Evolutionary conservation across 805 yeast genomes (phyloP), one percentile per base, ranked within the genome.

Genomic region (Cyberlindnera xishuangbannaensis): DNA sequence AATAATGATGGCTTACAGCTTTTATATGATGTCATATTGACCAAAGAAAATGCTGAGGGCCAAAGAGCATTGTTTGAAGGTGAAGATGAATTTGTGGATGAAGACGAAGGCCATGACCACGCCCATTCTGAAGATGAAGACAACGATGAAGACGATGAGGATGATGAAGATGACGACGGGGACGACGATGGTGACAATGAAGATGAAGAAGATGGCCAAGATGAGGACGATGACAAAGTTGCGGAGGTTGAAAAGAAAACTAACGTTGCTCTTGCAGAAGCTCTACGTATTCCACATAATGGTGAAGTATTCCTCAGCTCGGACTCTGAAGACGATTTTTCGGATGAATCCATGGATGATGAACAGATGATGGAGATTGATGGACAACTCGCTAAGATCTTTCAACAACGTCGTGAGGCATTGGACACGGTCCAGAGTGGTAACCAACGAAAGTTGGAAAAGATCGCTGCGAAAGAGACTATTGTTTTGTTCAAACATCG

Each of bases 351-450:
- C 0, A 84, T 87, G 94, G 95, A 88, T 40, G 97, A 88, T 57
- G 96, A 88, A 48, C 87, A 87, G 55, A 90, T 90, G 97, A 77
- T 87, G 79, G 94, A 88, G 15, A 72, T 90, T 48, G 97, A 90
- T 53, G 83, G 70, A 15, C 92, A 86, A 40, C 63, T 90, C 19
- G 74, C 96, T 0, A 71, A 70, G 34, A 90, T 90, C 35, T 90
- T 90, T 69, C 75, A 81, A 50, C 90, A 86, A 48, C 73, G 97
- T 47, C 76, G 78, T 45, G 77, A 73, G 40, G 82, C 83, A 0
- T 56, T 85, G 34, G 58, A 74, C 8, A 62, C 64, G 20, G 60
- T 72, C 3, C 51, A 61, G n/a, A 71, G 71, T 6, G 87, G 87
- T 21, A 82, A 67, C 54, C 74, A 72, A 55, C 70, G 83, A 49